Evolutionary conservation across 2,329 filamentous ascomycete genomes (phyloP).

Genomic region (Meredithiella fracta): DNA sequence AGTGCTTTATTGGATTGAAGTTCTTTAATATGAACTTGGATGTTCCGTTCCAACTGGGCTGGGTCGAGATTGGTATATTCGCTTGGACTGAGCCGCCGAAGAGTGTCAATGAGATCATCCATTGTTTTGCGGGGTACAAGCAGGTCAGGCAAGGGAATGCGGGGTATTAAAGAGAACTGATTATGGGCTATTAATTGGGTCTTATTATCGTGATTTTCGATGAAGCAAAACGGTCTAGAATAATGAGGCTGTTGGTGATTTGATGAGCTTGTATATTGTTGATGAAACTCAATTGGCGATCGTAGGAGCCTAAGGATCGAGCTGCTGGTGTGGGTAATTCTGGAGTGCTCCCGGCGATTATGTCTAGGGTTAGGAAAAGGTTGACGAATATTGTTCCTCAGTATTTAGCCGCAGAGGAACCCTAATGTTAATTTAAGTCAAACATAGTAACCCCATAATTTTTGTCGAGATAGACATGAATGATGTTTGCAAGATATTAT

Average conservation of each 20-base stretch:
- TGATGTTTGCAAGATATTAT: no score
- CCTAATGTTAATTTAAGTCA: no score
- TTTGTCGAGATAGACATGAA: no score
- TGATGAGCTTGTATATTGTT: no score
- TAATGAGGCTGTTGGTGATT: not conserved
- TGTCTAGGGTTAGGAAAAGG: no score
- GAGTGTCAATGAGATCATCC: constrained; percentile 4
- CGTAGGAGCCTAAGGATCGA: no score
- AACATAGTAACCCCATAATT: no score
- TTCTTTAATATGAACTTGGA: not conserved
- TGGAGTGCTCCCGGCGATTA: no score
- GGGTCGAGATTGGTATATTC: not conserved
- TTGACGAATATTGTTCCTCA: constrained; percentile 6
- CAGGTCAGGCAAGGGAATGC: not conserved
- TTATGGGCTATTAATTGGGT: not conserved
- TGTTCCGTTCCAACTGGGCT: not conserved
- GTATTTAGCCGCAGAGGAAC: constrained; percentile 10
- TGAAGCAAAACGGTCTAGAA: no score
- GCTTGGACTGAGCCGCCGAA: constrained; percentile 4
- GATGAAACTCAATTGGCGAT: no score
- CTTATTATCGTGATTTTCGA: no score
- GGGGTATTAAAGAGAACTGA: not conserved
- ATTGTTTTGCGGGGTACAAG: constrained; percentile 1
- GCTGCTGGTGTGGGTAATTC: no score
- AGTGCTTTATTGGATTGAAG: not conserved